Evolutionary conservation across 2,329 filamentous ascomycete species (phyloP), one percentile per base, ranked within the genome.

Genomic region (Cordyceps sp.): DNA sequence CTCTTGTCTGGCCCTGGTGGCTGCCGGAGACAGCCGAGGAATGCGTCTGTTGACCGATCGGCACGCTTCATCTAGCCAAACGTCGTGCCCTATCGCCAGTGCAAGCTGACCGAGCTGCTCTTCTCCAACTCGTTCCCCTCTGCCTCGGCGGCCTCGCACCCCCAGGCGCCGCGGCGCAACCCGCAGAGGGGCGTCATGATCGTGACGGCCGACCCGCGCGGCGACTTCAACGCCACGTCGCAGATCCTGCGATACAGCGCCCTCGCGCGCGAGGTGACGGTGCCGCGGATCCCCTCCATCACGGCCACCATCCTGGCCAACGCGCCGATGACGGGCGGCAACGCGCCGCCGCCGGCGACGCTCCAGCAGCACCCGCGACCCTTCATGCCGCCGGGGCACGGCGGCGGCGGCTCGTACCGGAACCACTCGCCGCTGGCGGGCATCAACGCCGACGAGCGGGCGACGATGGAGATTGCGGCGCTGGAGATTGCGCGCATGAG

Each of bases 181-280:
- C 80, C 84, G 0, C 90, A 96, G 50, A 86, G 80, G 46, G 86
- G 78, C 1, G 74, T 93, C 45, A 96, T 98, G 86, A 80, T 98
- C 35, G 88, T 96, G 13, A 93, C 88, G 0, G 90, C 88, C 4
- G 88, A 98, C 46, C 83, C 90, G 0, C 58, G 81, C 10, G 88
- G 90, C 24, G 90, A 98, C 53, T 94, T 86, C 61, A 96, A 96
- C 48, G 85, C 90, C 10, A 98, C 90, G 0, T 92, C 83, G 5
- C 90, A 96, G 49, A 96, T 98, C 38, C 64, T 98, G 2, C 77
- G 88, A 14, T 98, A 98, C 57, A 90, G 83, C 16, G 88, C 90
- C 1, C 67, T 98, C 5, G 90, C 90, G 0, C 74, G 85, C 15
- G 88, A 96, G 56, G 81, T 96, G 10, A 92, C 88, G 0, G 83